Evolutionary conservation across 345 rosid genomes (phyloP), one percentile per base, ranked within the genome.

Genomic region (Punica granatum): DNA sequence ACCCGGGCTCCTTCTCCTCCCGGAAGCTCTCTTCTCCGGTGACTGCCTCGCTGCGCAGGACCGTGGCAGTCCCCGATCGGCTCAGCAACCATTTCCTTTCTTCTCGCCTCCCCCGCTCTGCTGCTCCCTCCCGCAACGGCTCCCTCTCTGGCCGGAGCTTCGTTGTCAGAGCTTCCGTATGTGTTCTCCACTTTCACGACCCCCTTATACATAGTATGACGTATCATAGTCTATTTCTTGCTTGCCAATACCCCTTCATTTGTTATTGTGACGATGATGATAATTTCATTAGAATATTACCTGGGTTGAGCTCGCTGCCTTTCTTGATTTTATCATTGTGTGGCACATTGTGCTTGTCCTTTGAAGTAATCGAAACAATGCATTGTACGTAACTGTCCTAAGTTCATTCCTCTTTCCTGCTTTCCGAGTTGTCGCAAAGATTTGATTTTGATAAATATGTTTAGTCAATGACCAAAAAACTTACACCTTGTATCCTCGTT

Each of bases 91-190:
- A 87, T 11, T 81, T 83, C 70, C 81, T 73, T 6, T 83, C 88
- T 1, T 81, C 88, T 26, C 78, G 79, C 33, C 44, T 77, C 67
- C 63, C 82, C 58, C 85, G 71, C 41, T 82, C 88, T 49, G 34
- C 79, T 63, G 81, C 85, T 42, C 31, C 79, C 69, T 30, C 73
- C 63, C 82, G 73, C 39, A 65, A 70, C 67, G 68, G 85, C 70
- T 80, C 31, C 43, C 80, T 82, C 54, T 72, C 85, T 23, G 82
- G 67, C 73, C 81, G 70, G 70, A 67, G 85, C 73, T 87, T 93
- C 70, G 74, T 76, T 44, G 85, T 89, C 74, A 86, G 75, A 65
- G 90, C 98, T 41, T 60, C 82, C 43, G 96, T 90, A 77, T 63
- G 90, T 70, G 2, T 6, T 18, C 12, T 44, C 23, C 37, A 25